Evolutionary conservation across 495 filamentous ascomycete genomes (phyloP).

Genomic region (Xylaria bambusicola): DNA sequence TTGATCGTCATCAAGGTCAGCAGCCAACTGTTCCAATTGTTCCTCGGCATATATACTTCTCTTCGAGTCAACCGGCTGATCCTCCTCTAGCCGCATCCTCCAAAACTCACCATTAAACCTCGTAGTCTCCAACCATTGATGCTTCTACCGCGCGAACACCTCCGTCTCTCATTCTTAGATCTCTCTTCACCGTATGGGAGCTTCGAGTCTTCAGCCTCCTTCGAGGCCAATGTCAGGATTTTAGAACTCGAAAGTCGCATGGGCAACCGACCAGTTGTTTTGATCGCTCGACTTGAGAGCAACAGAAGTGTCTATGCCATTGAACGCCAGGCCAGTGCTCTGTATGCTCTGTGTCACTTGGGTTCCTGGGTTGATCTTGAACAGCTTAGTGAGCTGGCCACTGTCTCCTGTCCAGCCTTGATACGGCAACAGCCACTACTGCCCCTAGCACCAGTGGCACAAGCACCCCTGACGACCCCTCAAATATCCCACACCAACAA

Average conservation of each 20-base stretch:
- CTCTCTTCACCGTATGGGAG: slow-evolving; percentile 51
- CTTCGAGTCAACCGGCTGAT: slow-evolving; percentile 21
- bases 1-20: slow-evolving; percentile 51
- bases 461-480: slow-evolving; percentile 35
- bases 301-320: slow-evolving; percentile 66
- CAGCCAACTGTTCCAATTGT: too few species aligned
- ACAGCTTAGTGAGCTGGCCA: slow-evolving; percentile 45
- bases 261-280: slow-evolving; percentile 54
- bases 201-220: slow-evolving; percentile 55
- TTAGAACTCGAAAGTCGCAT: slow-evolving; percentile 60
- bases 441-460: slow-evolving; percentile 12
- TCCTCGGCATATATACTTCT: not conserved
- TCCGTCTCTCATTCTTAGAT: slow-evolving; percentile 65
- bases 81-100: slow-evolving; percentile 56
- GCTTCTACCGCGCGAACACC: slow-evolving; percentile 59
- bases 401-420: slow-evolving; percentile 34
- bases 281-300: slow-evolving; percentile 65
- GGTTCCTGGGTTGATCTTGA: slow-evolving; percentile 63
- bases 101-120: slow-evolving; percentile 57
- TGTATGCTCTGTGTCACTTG: slow-evolving; percentile 74
- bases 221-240: slow-evolving; percentile 61
- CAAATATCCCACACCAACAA: slow-evolving; percentile 46
- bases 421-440: slow-evolving; percentile 21
- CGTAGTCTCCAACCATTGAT: slow-evolving; percentile 62
- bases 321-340: slow-evolving; percentile 65